phyloP scores from a whole-genome alignment of 176 grass and related monocot species.

The Aegilops bicornis region DNA sequence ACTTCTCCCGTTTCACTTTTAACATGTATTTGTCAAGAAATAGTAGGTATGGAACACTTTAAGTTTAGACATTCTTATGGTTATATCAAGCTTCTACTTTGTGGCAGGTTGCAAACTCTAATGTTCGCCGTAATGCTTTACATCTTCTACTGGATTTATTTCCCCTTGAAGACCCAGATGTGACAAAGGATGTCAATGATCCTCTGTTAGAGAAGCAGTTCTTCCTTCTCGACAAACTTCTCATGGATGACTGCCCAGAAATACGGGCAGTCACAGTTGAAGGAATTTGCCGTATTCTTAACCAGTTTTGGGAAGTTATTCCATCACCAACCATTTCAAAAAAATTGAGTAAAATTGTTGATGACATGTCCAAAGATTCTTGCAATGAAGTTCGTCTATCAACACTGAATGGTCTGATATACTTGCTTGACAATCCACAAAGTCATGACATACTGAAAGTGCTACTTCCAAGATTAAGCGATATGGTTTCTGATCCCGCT shows the following conservation, averaged over 20 bases:
- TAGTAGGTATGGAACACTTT: slow-evolving; percentile 1
- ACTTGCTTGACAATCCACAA: slow-evolving; percentile 88
- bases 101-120: slow-evolving; percentile 86
- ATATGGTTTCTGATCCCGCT: slow-evolving; percentile 67
- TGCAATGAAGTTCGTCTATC: slow-evolving; percentile 82
- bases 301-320: slow-evolving; percentile 94
- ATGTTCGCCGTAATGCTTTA: slow-evolving; percentile 80
- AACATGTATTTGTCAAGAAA: slow-evolving; percentile 2
- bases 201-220: slow-evolving; percentile 79
- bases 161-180: slow-evolving; percentile 89
- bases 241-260: slow-evolving; percentile 76
- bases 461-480: slow-evolving; percentile 68
- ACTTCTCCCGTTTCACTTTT: slow-evolving; percentile 1
- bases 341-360: slow-evolving; percentile 74
- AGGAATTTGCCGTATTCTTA: slow-evolving; percentile 84
- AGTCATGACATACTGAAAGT: slow-evolving; percentile 93
- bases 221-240: slow-evolving; percentile 83
- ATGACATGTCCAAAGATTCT: slow-evolving; percentile 78
- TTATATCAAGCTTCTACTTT: slow-evolving; percentile 12
- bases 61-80: background rate
- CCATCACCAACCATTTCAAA: slow-evolving; percentile 70
- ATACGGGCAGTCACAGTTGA: slow-evolving; percentile 80
- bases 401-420: slow-evolving; percentile 76
- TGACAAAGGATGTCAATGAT: slow-evolving; percentile 85
- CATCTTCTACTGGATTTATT: slow-evolving; percentile 91